These are phyloP conservation scores for Candida chauliodis DNA, from an alignment of 805 yeast species.

Conservation along the genomic window DNA sequence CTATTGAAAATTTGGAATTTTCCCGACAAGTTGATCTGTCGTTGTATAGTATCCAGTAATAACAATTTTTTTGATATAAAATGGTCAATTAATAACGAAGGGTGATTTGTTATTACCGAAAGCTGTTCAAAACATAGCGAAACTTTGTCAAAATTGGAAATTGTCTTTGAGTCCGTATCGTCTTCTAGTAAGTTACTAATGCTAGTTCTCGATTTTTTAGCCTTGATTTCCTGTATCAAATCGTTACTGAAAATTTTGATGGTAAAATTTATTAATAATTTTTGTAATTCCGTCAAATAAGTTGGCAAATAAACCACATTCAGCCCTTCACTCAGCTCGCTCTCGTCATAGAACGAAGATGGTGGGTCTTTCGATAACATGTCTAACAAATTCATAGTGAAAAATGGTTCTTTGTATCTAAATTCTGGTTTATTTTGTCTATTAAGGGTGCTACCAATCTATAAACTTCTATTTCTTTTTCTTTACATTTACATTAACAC, in stretches of 20 bases:
- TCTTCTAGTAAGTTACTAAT: constrained; percentile 35
- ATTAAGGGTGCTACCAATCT: not conserved
- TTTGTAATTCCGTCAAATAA: constrained; percentile 28
- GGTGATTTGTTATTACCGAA: constrained; percentile 56
- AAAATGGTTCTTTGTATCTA: not conserved
- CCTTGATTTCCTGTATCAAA: constrained; percentile 19
- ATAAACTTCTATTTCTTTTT: constrained; percentile 20
- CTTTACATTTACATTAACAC: constrained; percentile 36
- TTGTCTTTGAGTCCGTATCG: constrained; percentile 11
- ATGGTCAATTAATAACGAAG: constrained; percentile 71
- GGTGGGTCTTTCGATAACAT: constrained; percentile 34
- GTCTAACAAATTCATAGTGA: constrained; percentile 36
- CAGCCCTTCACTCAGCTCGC: not conserved
- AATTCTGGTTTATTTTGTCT: no score
- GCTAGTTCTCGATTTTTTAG: constrained; percentile 25
- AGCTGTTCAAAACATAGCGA: constrained; percentile 44
- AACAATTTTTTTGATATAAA: constrained; percentile 69
- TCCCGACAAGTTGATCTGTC: constrained; percentile 52
- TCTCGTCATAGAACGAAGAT: constrained; percentile 12
- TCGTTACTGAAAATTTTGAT: constrained; percentile 27
- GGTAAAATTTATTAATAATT: constrained; percentile 30
- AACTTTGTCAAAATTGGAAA: constrained; percentile 27
- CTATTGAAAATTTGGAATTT: constrained; percentile 56
- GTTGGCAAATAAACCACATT: constrained; percentile 36
- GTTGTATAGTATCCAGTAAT: constrained; percentile 60